Percentiles rank a stretch among this genome's conserved stretches.
phyloP scores from a whole-genome alignment of 257 asterid species.

The Forsythia viridissima region DNA sequence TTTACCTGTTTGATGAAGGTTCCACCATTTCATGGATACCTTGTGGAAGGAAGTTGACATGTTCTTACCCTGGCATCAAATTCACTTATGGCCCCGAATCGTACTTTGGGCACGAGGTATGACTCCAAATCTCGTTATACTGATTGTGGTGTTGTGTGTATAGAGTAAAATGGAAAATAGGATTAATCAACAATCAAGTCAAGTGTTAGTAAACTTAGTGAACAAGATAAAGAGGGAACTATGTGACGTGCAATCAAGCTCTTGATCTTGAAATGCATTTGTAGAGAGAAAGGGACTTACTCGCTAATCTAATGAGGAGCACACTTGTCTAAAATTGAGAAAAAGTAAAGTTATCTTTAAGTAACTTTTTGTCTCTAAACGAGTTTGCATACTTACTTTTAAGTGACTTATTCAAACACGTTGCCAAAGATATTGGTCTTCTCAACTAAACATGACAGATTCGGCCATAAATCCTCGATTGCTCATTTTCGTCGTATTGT shows the following conservation, averaged over 20 bases:
- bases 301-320: neutral
- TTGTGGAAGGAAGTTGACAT: constrained; percentile 93
- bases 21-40: constrained; percentile 97
- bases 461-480: neutral
- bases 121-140: neutral
- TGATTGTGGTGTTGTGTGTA: neutral
- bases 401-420: no score
- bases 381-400: no score
- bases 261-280: neutral
- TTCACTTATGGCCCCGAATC: constrained; percentile 88
- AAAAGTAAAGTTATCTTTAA: no score
- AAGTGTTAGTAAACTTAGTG: neutral
- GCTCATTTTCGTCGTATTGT: neutral
- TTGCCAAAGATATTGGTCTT: no score
- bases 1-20: constrained; percentile 95
- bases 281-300: neutral
- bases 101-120: constrained; percentile 86
- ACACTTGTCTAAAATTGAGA: neutral
- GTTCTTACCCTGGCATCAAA: constrained; percentile 99
- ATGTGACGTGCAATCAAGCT: neutral
- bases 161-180: neutral
- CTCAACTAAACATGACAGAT: neutral
- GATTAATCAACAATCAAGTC: neutral
- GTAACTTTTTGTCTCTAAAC: no score
- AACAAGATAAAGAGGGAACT: neutral